Evolutionary conservation across 148 eudicot species (phyloP), one percentile per base, ranked within the genome.

Genomic region (Pharnaceum exiguum): DNA sequence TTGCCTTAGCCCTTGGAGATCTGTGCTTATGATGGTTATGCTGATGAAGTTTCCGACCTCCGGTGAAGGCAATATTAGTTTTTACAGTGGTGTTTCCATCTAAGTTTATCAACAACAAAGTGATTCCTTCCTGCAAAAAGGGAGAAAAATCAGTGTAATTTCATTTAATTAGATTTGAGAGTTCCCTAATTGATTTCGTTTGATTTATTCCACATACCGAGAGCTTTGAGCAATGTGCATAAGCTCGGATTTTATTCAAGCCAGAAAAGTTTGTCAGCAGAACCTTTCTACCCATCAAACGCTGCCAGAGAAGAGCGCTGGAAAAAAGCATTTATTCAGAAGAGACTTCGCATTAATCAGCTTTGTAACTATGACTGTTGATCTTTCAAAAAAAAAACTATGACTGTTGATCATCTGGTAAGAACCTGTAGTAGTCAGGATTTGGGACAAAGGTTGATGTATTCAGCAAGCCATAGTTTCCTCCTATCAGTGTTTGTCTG

Each of bases 241-340:
- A 86, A 54, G 95, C 84, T 25, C 97, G 89, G 18, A 84, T 50
- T 30, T 67, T 81, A 40, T 66, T 74, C 2, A 78, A 54, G 32
- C 86, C 97, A 4, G 84, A 66, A 17, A 86, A 82, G 44, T 69
- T 82, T 16, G 90, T 74, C 2, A 86, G 80, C 16, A 90, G 71
- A 45, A 86, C 97, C 5, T 65, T 72, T 62, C 68, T 71, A 65
- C 97, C 97, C 97, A 90, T 90, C 51, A 90, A 51, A 32, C 77
- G 80, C 58, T 90, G 95, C 95, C 95, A 90, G 30, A 90, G 83
- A 66, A 90, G 95, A 51, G 97, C 97, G 61, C 97, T 90, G 86
- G 15, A 36, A 59, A 7, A 21, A 46, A 68, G 10, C 36, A 57
- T 44, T n/a, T n/a, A n/a, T n/a, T n/a, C 25, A 66, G 19, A 53